Base-by-base conservation (phyloP, 1,284 basidiomycete genomes). In the Bondarzewia mesenterica region DNA sequence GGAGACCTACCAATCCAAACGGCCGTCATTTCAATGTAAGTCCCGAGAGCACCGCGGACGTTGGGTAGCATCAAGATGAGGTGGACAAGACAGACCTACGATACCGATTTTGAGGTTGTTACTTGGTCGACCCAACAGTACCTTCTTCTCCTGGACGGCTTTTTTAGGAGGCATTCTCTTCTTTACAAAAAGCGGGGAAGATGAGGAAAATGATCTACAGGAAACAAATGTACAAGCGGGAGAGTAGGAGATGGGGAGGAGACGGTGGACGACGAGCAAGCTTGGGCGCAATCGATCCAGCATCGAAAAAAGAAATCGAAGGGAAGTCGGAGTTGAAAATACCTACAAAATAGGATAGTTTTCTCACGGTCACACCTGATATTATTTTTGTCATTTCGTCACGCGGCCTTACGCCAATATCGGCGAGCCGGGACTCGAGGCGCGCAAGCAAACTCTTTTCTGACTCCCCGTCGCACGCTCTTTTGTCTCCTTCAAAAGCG, bases 51-150 rank as follows among this genome's bases (percentile, higher is more conserved):
- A n/a, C n/a, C n/a, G n/a, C n/a, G n/a, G n/a, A 53, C 52, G 43
- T 46, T n/a, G n/a, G n/a, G n/a, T n/a, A n/a, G n/a, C n/a, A 53
- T 48, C 53, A 40, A 29, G 44, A 52, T 44, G 57, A 59, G 69
- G n/a, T 35, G n/a, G 32, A 35, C 32, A 10, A 18, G 21, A 79
- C 82, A 70, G 67, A 89, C 90, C 93, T 73, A 97, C 93, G 76
- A 97, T 95, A 67, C 93, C 93, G 61, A 95, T 89, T 79, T 93
- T 89, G 57, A 89, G 74, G 73, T 96, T 96, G 73, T 97, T 97
- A 54, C 88, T 78, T 36, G 94, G 93, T 54, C 93, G 74, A 42
- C 93, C 93, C 42, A 97, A 82, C 22, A 93, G 69, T 36, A 74
- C 70, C 70, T 91, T 94, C 74, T 93, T 94, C 71, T 92, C 89